Evolutionary conservation across 768 basidiomycete species (phyloP).

Genomic region (Leccinum incarnatum): DNA sequence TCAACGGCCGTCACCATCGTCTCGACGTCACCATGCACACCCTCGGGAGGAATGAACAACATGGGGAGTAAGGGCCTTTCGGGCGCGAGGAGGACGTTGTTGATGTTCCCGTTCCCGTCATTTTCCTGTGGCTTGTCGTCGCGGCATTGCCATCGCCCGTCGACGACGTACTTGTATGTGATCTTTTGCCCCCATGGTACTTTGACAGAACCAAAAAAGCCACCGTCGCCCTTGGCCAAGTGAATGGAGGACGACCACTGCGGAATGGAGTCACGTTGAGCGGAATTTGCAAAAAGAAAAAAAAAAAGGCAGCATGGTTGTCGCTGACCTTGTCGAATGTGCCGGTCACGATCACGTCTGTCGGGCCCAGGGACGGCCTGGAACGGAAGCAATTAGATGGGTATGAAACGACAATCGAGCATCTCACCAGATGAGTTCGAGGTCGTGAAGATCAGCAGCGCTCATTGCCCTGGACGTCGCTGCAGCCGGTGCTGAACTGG

Average conservation of each 20-base stretch:
- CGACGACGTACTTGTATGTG: slow-evolving; percentile 78
- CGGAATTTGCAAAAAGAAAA: not conserved
- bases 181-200: slow-evolving; percentile 65
- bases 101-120: slow-evolving; percentile 63
- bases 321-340: slow-evolving; percentile 70
- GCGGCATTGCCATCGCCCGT: slow-evolving; percentile 60
- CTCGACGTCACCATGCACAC: slow-evolving; percentile 15
- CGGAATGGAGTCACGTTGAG: slow-evolving; percentile 2
- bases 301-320: not conserved
- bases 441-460: slow-evolving; percentile 45
- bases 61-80: slow-evolving; percentile 35
- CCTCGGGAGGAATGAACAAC: not conserved
- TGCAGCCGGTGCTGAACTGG: slow-evolving; percentile 21
- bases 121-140: slow-evolving; percentile 56
- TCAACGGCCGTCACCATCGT: slow-evolving; percentile 28
- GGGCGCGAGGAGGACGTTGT: slow-evolving; percentile 64
- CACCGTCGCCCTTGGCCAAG: slow-evolving; percentile 50
- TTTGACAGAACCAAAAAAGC: slow-evolving; percentile 52
- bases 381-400: slow-evolving; percentile 9
- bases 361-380: slow-evolving; percentile 60
- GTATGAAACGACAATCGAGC: slow-evolving; percentile 3
- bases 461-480: slow-evolving; percentile 28
- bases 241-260: slow-evolving; percentile 63
- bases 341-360: slow-evolving; percentile 66
- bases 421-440: slow-evolving; percentile 51